These are phyloP conservation scores for Colletotrichum aenigma DNA, from an alignment of 2,329 filamentous ascomycete genomes.

Conservation along the genomic window DNA sequence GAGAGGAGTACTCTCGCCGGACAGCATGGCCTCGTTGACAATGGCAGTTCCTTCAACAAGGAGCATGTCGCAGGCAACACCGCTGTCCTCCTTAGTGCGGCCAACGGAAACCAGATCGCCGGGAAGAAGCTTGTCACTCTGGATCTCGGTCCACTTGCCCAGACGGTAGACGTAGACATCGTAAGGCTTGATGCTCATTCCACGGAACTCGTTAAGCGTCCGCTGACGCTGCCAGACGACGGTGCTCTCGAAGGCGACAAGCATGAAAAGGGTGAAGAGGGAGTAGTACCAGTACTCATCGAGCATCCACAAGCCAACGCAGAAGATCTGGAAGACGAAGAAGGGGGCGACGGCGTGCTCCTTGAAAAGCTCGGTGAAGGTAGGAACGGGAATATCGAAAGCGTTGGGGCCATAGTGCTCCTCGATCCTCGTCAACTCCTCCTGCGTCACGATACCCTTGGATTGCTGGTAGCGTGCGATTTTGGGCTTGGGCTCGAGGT, in stretches of 20 bases:
- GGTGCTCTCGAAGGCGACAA: constrained; percentile 96
- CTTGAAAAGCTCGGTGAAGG: constrained; percentile 94
- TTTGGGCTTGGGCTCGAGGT: constrained; percentile 80
- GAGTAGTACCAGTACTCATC: constrained; percentile 99
- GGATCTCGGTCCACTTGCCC: constrained; percentile 85
- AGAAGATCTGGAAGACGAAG: constrained; percentile 99
- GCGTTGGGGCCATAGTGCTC: constrained; percentile 96
- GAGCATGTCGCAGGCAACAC: constrained; percentile 96
- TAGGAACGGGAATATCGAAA: constrained; percentile 97
- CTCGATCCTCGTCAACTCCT: constrained; percentile 80
- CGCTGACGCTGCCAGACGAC: constrained; percentile 99
- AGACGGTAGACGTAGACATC: constrained; percentile 89
- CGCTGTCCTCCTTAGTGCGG: constrained; percentile 94
- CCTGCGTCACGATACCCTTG: constrained; percentile 73
- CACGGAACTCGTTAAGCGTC: constrained; percentile 93
- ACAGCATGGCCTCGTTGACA: constrained; percentile 99
- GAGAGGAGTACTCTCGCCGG: constrained; percentile 94
- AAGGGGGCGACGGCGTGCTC: constrained; percentile 98
- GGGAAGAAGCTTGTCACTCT: constrained; percentile 90
- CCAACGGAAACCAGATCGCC: constrained; percentile 92
- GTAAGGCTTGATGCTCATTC: constrained; percentile 99
- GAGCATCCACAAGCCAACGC: constrained; percentile 96
- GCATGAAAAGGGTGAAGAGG: constrained; percentile 97
- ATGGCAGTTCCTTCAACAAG: constrained; percentile 94
- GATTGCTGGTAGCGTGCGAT: constrained; percentile 81